Evolutionary conservation across 2,329 filamentous ascomycete species (phyloP).

Genomic region (Trichoderma arundinaceum): DNA sequence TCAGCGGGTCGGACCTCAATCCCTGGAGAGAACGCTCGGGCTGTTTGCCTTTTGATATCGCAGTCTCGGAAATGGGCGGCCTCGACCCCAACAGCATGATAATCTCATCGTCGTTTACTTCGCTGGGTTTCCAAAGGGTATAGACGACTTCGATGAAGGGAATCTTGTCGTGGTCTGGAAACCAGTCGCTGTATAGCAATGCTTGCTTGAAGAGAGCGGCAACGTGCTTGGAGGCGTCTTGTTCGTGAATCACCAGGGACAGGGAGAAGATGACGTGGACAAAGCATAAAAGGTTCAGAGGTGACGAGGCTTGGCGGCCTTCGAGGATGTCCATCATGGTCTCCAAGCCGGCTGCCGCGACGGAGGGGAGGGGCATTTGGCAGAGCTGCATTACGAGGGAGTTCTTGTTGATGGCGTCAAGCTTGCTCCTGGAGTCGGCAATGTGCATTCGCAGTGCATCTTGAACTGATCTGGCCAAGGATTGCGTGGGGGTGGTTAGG

Average conservation of each 20-base stretch:
- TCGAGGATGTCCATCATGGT: constrained; percentile 49
- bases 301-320: constrained; percentile 46
- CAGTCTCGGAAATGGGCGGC: constrained; percentile 32
- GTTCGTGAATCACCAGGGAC: constrained; percentile 53
- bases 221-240: constrained; percentile 46
- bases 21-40: constrained; percentile 35
- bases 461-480: constrained; percentile 53
- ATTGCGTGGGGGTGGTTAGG: constrained; percentile 35
- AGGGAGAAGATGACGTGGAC: constrained; percentile 59
- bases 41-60: constrained; percentile 52
- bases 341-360: constrained; percentile 51
- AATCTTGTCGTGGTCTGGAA: constrained; percentile 47
- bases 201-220: constrained; percentile 55
- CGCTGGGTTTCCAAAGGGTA: constrained; percentile 56
- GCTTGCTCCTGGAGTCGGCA: constrained; percentile 51
- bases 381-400: constrained; percentile 50
- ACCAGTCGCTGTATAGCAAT: constrained; percentile 50
- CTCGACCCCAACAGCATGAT: constrained; percentile 38
- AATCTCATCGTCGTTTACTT: constrained; percentile 42
- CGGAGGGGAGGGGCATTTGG: constrained; percentile 45
- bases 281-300: constrained; percentile 56
- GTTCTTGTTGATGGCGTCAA: constrained; percentile 50
- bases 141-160: constrained; percentile 53
- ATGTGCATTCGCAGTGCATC: constrained; percentile 55
- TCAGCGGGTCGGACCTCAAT: constrained; percentile 46